Evolutionary conservation across 257 asterid genomes (phyloP).

Genomic region (Rehmannia glutinosa): DNA sequence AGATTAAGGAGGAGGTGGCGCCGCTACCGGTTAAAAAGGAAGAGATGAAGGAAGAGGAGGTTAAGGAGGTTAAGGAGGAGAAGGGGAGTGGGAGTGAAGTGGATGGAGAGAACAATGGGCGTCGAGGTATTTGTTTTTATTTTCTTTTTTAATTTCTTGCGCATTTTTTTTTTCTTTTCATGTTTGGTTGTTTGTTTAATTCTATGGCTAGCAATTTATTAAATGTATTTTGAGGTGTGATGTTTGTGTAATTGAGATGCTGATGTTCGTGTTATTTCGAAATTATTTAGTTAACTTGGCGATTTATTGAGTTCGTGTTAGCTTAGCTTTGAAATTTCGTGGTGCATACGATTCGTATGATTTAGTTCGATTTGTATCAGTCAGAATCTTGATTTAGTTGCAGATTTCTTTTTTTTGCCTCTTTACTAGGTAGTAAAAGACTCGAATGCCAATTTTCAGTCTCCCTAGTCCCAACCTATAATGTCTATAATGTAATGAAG

Average conservation of each 20-base stretch:
- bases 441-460: background rate
- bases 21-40: slow-evolving; percentile 9
- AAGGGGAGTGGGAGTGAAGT: slow-evolving; percentile 17
- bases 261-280: background rate
- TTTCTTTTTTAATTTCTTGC: background rate
- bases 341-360: background rate
- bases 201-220: background rate
- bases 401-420: background rate
- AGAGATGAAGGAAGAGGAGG: slow-evolving; percentile 4
- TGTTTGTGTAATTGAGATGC: background rate
- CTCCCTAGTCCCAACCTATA: background rate
- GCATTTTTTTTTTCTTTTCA: background rate
- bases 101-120: slow-evolving; percentile 36
- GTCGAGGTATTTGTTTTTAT: slow-evolving; percentile 35
- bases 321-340: background rate
- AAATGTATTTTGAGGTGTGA: background rate
- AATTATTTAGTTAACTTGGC: no score
- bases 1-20: slow-evolving; percentile 26
- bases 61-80: slow-evolving; percentile 1
- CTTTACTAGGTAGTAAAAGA: background rate
- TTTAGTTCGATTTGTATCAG: background rate
- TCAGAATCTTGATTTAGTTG: background rate
- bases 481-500: background rate
- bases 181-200: background rate
- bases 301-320: background rate